Evolutionary conservation across 1,284 basidiomycete species (phyloP).

Genomic region (Ceratobasidium sp.): DNA sequence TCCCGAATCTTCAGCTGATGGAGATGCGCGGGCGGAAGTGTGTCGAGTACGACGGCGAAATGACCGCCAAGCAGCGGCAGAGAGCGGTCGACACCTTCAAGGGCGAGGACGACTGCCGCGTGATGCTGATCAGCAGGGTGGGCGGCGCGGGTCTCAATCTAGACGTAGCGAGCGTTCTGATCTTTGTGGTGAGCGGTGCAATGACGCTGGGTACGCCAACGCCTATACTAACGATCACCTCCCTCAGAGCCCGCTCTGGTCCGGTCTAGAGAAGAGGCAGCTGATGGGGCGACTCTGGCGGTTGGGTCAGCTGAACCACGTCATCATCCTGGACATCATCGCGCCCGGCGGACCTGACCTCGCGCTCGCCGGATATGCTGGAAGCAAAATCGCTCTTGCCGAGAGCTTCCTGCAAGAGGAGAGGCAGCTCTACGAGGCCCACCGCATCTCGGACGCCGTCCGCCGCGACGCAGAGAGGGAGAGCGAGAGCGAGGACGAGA

Average conservation of each 20-base stretch:
- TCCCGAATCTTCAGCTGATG: not conserved
- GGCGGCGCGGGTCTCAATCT: conserved; percentile 26
- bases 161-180: not conserved
- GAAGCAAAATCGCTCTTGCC: conserved; percentile 1
- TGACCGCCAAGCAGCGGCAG: not conserved
- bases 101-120: not conserved
- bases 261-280: conserved; percentile 21
- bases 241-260: conserved; percentile 33
- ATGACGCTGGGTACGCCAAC: too few relatives aligned
- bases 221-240: not conserved
- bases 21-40: not conserved
- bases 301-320: conserved; percentile 4
- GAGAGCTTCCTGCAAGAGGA: not conserved
- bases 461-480: not conserved
- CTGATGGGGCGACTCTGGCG: conserved; percentile 23
- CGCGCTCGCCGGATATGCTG: conserved; percentile 15
- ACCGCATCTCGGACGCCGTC: not conserved
- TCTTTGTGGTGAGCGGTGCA: conserved; percentile 8
- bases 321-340: conserved; percentile 8
- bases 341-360: conserved; percentile 15
- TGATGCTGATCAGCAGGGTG: conserved; percentile 39
- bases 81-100: not conserved
- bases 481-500: too few relatives aligned
- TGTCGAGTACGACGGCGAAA: conserved; percentile 16
- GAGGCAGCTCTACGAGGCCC: not conserved